Percentiles rank a stretch among this genome's conserved stretches.
phyloP scores from a whole-genome alignment of 1,139 yeast genomes.

The Lodderomyces theae region DNA sequence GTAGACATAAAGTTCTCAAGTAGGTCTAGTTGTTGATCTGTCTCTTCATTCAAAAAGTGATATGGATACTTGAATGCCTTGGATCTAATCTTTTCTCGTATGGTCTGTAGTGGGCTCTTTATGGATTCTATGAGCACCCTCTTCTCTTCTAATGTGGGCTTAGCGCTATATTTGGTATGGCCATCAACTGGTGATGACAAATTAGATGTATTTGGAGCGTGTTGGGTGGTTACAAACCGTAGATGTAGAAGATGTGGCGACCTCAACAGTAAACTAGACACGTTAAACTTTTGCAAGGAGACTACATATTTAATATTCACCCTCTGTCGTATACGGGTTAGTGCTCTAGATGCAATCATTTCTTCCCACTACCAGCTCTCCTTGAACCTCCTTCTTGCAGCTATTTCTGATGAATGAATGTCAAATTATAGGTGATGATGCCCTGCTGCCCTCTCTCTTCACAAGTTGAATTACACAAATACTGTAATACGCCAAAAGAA shows the following conservation, averaged over 20 bases:
- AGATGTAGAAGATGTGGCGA: background rate
- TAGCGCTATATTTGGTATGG: background rate
- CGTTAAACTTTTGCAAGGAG: background rate
- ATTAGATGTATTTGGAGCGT: background rate
- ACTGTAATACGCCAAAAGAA: too few relatives aligned
- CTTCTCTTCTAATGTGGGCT: background rate
- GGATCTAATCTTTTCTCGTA: conserved; percentile 1
- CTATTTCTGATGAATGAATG: too few relatives aligned
- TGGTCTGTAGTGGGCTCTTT: background rate
- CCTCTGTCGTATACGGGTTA: background rate
- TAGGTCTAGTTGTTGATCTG: background rate
- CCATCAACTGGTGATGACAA: background rate
- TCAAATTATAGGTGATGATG: too few relatives aligned
- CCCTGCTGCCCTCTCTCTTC: too few relatives aligned
- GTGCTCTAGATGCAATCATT: background rate
- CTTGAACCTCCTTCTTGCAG: too few relatives aligned
- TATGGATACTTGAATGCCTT: conserved; percentile 8
- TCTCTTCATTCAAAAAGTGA: conserved; percentile 10
- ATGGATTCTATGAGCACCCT: background rate
- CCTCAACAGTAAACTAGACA: background rate
- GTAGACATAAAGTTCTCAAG: conserved; percentile 2
- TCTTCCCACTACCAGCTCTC: background rate
- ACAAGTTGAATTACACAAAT: too few relatives aligned
- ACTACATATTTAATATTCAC: background rate
- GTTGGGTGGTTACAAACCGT: conserved; percentile 1